phyloP scores from a whole-genome alignment of 179 eudicot species.

The Drosera spatulata region DNA sequence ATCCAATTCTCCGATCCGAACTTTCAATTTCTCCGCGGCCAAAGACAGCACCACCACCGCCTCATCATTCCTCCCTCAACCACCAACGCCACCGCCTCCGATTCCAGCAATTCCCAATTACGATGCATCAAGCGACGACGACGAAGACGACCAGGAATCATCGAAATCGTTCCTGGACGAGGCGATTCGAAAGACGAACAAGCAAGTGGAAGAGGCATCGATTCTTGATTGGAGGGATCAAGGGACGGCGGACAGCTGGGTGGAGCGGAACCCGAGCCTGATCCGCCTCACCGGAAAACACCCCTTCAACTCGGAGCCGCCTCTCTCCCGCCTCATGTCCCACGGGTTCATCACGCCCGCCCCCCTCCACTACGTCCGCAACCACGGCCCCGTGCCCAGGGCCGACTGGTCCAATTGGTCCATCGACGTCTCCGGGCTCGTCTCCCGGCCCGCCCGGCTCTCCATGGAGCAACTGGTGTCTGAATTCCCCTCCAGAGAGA shows the following conservation, averaged over 20 bases:
- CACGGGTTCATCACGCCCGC: constrained; percentile 92
- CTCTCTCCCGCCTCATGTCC: constrained; percentile 70
- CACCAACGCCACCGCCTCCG: neutral
- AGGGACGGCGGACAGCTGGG: constrained; percentile 76
- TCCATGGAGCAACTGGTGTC: constrained; percentile 55
- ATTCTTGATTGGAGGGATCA: constrained; percentile 49
- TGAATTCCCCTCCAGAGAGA: constrained; percentile 49
- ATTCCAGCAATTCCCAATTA: constrained; percentile 7
- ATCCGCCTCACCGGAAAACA: constrained; percentile 89
- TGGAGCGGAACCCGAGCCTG: constrained; percentile 54
- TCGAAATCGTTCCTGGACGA: constrained; percentile 4
- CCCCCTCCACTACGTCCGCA: constrained; percentile 89
- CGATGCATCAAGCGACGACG: too few species aligned
- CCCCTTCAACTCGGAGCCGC: constrained; percentile 89
- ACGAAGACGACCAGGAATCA: constrained; percentile 32
- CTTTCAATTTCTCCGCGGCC: constrained; percentile 15
- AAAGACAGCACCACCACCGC: neutral
- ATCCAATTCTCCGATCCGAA: constrained; percentile 5
- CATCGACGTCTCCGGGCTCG: constrained; percentile 67
- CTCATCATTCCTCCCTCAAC: constrained; percentile 3
- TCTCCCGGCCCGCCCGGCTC: constrained; percentile 37
- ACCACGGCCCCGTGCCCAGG: constrained; percentile 79
- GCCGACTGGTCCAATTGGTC: constrained; percentile 69
- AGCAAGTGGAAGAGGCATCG: constrained; percentile 46
- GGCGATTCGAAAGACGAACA: constrained; percentile 30